phyloP scores from a whole-genome alignment of 1,284 basidiomycete genomes.

The Macrocybe sp. region DNA sequence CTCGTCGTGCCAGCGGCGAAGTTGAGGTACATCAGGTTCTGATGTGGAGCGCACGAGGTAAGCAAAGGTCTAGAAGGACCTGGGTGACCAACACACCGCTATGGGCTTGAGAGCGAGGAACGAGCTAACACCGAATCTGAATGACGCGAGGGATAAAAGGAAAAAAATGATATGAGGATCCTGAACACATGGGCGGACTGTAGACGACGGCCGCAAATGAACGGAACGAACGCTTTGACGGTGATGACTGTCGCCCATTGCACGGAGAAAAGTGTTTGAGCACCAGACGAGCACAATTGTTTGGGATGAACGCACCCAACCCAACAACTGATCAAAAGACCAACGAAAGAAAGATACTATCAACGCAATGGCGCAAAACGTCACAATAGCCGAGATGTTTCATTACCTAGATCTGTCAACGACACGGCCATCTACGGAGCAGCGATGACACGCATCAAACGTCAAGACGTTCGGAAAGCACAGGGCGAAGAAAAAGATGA shows the following conservation, averaged over 20 bases:
- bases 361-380: slow-evolving; percentile 1
- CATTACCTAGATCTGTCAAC: slow-evolving; percentile 34
- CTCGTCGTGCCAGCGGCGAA: slow-evolving; percentile 36
- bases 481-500: neutral
- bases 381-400: neutral
- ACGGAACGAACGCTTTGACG: slow-evolving; percentile 32
- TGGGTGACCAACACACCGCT: slow-evolving; percentile 23
- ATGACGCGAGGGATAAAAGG: slow-evolving; percentile 1
- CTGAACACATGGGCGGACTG: too few relatives aligned
- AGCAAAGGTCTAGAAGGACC: neutral
- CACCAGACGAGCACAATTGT: neutral
- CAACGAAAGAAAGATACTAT: too few relatives aligned
- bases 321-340: slow-evolving; percentile 27
- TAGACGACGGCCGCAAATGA: too few relatives aligned
- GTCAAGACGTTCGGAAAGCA: too few relatives aligned
- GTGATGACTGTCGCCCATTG: slow-evolving; percentile 33
- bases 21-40: slow-evolving; percentile 37
- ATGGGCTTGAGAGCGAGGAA: slow-evolving; percentile 29
- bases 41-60: slow-evolving; percentile 1
- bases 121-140: slow-evolving; percentile 29
- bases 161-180: too few relatives aligned
- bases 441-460: neutral
- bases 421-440: slow-evolving; percentile 34
- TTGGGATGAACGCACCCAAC: slow-evolving; percentile 25
- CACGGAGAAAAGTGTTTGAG: neutral